Evolutionary conservation across 2,329 filamentous ascomycete species (phyloP), one percentile per base, ranked within the genome.

Genomic region (Trichoderma harzianum): DNA sequence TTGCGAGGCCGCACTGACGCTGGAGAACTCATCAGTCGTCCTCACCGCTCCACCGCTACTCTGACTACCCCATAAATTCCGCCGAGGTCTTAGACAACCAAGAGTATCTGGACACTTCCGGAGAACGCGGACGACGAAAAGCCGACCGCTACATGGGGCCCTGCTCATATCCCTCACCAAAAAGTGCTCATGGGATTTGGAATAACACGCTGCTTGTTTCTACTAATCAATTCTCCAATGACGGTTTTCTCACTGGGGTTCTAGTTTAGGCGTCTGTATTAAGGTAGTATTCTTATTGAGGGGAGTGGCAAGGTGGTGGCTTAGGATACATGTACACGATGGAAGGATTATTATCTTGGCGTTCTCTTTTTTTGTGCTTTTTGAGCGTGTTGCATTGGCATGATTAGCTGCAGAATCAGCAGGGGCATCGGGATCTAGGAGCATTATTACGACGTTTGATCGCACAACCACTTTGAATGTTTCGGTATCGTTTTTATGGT

Each of bases 41-140:
- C 32, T 69, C 67, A 69, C 67, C 57, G 64, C 64, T 67, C 51
- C 51, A 30, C 64, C 64, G 57, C 57, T 61, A 51, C 53, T 69
- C 39, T 28, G 57, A 21, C 28, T 16, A 57, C 55, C 67, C 57
- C 57, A 69, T 69, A 62, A 62, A 34, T 53, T 8, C 57, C 57
- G 18, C 30, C 36, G 39, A 51, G 36, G 55, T 24, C 28, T 62
- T 1, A 34, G 57, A 43, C 30, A 39, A 61, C 28, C 21, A 26
- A 67, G 5, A 53, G 53, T 4, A 47, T 69, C 36, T 34, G 28
- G 30, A 69, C 39, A 34, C 39, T 53, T 58, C 57, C 21, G 57
- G 57, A 62, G 28, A 21, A 28, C n/a, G 30, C 57, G 67, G 67
- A 61, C 24, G 28, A 53, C 26, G n/a, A 30, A 32, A 34, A 55